Percentiles rank a stretch among this genome's conserved stretches.
These are phyloP conservation scores for Fusarium coffeatum DNA, from an alignment of 2,329 filamentous ascomycete species.

Conservation along the genomic window DNA sequence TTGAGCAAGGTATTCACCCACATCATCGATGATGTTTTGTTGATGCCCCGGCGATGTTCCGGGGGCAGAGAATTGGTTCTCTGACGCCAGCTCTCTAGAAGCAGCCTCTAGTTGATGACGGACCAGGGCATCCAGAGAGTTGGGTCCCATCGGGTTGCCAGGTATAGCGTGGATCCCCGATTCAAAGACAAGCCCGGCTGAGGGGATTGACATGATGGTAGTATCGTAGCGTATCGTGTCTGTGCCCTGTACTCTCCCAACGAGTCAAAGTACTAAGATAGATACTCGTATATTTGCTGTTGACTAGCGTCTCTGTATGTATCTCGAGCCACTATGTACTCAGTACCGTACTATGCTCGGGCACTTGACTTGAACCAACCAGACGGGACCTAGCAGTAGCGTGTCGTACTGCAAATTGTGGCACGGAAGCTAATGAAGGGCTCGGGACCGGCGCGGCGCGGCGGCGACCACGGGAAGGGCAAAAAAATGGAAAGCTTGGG, in stretches of 20 bases:
- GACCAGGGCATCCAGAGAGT: constrained; percentile 46
- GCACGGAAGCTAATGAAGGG: constrained; percentile 43
- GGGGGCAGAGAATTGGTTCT: constrained; percentile 18
- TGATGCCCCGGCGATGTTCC: constrained; percentile 28
- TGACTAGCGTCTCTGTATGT: constrained; percentile 26
- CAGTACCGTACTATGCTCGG: constrained; percentile 26
- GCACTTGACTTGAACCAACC: constrained; percentile 41
- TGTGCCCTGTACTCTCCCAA: constrained; percentile 23
- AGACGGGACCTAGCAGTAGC: constrained; percentile 44
- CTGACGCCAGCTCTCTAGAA: constrained; percentile 41
- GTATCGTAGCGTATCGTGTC: not conserved
- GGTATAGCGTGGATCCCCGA: constrained; percentile 43
- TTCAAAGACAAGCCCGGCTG: constrained; percentile 48
- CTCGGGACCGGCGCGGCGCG: constrained; percentile 42
- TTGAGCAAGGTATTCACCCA: constrained; percentile 53
- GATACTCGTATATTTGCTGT: constrained; percentile 32
- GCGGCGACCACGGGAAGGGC: constrained; percentile 41
- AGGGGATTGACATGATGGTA: constrained; percentile 45
- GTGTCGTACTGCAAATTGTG: constrained; percentile 37
- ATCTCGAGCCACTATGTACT: constrained; percentile 35
- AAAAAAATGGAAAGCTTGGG: constrained; percentile 41
- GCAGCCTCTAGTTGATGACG: constrained; percentile 46
- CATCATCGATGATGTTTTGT: constrained; percentile 49
- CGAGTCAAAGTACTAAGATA: not conserved
- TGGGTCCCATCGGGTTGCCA: constrained; percentile 25